Evolutionary conservation across 768 basidiomycete genomes (phyloP).

Genomic region (Rhodotorula diobovata): DNA sequence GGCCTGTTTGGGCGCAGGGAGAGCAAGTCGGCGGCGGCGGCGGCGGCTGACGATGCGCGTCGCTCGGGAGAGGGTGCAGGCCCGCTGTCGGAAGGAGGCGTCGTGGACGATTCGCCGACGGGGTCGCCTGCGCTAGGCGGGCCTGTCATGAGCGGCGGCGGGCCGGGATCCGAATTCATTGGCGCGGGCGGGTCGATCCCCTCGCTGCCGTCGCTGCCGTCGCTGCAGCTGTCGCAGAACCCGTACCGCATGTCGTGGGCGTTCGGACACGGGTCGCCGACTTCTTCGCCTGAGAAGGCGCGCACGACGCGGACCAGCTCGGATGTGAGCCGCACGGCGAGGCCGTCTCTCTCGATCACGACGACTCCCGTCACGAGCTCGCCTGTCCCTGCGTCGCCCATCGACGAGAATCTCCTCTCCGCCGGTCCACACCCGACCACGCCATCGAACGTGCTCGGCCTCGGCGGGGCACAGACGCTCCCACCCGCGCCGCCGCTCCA

Average conservation of each 20-base stretch:
- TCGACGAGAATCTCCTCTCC: not conserved
- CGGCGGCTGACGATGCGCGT: not conserved
- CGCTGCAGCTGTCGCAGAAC: slow-evolving; percentile 26
- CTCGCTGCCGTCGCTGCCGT: slow-evolving; percentile 17
- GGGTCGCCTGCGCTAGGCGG: not conserved
- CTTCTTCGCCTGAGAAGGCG: slow-evolving; percentile 2
- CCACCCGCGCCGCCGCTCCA: slow-evolving; percentile 6
- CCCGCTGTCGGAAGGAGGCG: not conserved
- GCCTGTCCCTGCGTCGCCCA: not conserved
- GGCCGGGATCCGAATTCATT: not conserved
- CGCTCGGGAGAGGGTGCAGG: not conserved
- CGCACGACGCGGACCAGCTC: not conserved
- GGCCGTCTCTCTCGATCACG: slow-evolving; percentile 20
- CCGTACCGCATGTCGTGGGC: slow-evolving; percentile 38
- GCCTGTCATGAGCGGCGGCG: rapidly evolving
- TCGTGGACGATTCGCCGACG: slow-evolving; percentile 2
- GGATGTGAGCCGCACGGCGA: not conserved
- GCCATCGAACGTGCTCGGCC: not conserved
- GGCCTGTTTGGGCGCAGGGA: slow-evolving; percentile 17
- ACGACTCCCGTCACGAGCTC: not conserved
- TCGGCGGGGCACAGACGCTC: not conserved
- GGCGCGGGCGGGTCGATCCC: not conserved
- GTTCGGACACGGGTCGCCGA: slow-evolving; percentile 14
- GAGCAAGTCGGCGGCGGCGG: not conserved
- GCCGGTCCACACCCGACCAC: not conserved